Conservation (phyloP, 1,284 basidiomycete species). For the Fomitopsis pinicola region DNA sequence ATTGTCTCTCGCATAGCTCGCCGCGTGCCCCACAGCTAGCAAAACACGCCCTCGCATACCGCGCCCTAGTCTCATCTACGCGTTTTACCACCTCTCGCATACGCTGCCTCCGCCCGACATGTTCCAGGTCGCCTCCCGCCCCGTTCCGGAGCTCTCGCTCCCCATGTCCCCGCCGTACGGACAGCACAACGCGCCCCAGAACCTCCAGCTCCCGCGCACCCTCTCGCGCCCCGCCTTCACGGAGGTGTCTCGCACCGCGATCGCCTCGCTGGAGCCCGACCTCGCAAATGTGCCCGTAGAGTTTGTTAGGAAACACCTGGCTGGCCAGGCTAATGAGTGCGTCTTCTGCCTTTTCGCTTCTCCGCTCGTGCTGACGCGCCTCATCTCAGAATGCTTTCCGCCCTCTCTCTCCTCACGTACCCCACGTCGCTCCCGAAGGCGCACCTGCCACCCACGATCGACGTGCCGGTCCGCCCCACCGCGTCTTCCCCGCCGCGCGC, state of each 20-base stretch:
- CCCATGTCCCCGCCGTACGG: constrained; percentile 19
- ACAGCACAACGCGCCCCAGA: constrained; percentile 11
- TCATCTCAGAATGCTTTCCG: constrained; percentile 21
- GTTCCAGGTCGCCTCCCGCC: constrained; percentile 30
- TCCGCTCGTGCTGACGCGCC: neutral
- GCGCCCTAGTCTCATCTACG: constrained; percentile 7
- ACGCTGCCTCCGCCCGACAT: constrained; percentile 12
- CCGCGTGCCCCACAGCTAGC: neutral
- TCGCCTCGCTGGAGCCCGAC: constrained; percentile 31
- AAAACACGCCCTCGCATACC: constrained; percentile 1
- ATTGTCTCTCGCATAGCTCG: neutral
- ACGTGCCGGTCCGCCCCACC: constrained; percentile 24
- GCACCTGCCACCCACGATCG: constrained; percentile 22
- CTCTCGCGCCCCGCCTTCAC: constrained; percentile 29
- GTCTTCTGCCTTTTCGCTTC: constrained; percentile 13
- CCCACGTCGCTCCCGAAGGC: constrained; percentile 25
- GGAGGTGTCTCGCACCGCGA: constrained; percentile 27
- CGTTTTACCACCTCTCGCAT: neutral
- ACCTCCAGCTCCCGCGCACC: constrained; percentile 35
- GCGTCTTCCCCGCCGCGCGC: constrained; percentile 27
- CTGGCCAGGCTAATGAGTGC: constrained; percentile 31
- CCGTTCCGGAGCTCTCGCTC: constrained; percentile 22
- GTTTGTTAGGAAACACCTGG: constrained; percentile 35
- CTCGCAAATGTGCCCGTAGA: constrained; percentile 32
- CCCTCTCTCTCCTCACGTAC: constrained; percentile 22